Percentiles rank a stretch among this genome's conserved stretches.
phyloP scores from a whole-genome alignment of 768 basidiomycete species.

The Zangia roseola region DNA sequence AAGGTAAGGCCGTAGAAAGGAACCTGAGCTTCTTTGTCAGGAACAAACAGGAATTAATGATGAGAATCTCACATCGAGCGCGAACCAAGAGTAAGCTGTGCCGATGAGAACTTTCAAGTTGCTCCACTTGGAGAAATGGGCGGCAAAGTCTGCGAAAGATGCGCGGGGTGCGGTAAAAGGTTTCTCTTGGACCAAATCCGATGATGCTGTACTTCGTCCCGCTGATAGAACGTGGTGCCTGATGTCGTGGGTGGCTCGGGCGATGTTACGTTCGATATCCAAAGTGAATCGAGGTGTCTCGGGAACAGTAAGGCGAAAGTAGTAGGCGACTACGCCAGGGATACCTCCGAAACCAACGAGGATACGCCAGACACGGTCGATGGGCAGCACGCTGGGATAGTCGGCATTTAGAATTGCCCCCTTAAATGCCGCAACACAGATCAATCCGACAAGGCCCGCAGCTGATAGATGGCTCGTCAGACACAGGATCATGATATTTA shows the following conservation, averaged over 20 bases:
- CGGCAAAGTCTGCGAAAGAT: constrained; percentile 59
- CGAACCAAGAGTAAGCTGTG: constrained; percentile 83
- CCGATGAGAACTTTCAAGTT: constrained; percentile 80
- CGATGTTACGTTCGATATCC: constrained; percentile 81
- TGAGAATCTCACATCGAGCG: constrained; percentile 61
- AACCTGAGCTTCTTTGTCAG: constrained; percentile 43
- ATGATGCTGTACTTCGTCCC: no score
- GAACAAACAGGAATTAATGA: neutral
- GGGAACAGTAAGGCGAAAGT: constrained; percentile 89
- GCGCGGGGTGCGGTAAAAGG: constrained; percentile 65
- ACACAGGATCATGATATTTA: neutral
- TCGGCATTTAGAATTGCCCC: constrained; percentile 43
- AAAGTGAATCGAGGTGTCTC: constrained; percentile 91
- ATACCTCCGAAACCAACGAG: constrained; percentile 85
- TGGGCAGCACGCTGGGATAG: constrained; percentile 39
- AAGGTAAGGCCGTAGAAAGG: constrained; percentile 88
- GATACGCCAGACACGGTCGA: constrained; percentile 84
- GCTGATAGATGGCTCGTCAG: constrained; percentile 33
- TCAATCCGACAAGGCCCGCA: constrained; percentile 64
- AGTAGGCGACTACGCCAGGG: constrained; percentile 74
- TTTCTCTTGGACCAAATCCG: constrained; percentile 26
- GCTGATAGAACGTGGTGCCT: constrained; percentile 50
- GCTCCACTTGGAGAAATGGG: constrained; percentile 68
- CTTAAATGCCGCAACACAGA: constrained; percentile 66
- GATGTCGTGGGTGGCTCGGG: constrained; percentile 72